Percentiles rank a stretch among this genome's conserved stretches.
These are phyloP conservation scores for Hortaea sp. DNA, from an alignment of 2,329 filamentous ascomycete species.

Conservation along the genomic window DNA sequence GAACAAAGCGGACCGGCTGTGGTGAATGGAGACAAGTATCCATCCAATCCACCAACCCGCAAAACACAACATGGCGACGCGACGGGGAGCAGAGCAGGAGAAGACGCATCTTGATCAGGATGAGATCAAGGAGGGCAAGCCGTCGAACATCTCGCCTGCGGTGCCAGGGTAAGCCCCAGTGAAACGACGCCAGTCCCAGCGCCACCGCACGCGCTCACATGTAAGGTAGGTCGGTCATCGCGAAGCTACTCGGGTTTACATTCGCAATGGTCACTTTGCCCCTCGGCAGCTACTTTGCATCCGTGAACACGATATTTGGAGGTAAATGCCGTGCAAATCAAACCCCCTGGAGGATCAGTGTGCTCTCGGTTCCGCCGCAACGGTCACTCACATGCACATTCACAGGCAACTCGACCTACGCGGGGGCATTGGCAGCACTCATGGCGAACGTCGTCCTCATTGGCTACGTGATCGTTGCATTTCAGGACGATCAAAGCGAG, in stretches of 20 bases:
- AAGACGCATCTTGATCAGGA: conserved; percentile 49
- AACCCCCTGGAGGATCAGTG: not conserved
- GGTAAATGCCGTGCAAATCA: conserved; percentile 42
- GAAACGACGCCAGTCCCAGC: not conserved
- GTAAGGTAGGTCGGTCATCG: conserved; percentile 60
- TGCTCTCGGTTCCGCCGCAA: not conserved
- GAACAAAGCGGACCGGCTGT: no score
- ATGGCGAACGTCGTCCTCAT: conserved; percentile 87
- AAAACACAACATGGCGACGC: conserved; percentile 12
- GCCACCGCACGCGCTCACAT: not conserved
- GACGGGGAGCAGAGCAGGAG: conserved; percentile 55
- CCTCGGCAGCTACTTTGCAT: conserved; percentile 80
- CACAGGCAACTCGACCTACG: conserved; percentile 76
- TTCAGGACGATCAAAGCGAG: conserved; percentile 66
- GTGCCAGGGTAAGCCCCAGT: conserved; percentile 62
- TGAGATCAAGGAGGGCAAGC: conserved; percentile 24
- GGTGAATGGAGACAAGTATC: no score
- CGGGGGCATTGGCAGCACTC: conserved; percentile 74
- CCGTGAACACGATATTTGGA: conserved; percentile 64
- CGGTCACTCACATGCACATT: not conserved
- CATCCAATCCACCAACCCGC: not conserved
- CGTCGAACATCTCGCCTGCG: conserved; percentile 69
- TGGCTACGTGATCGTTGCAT: conserved; percentile 82
- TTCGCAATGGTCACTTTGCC: conserved; percentile 82
- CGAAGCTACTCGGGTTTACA: conserved; percentile 84